Evolutionary conservation across 2,329 filamentous ascomycete species (phyloP), one percentile per base, ranked within the genome.

Genomic region (Plenodomus biglobosus): DNA sequence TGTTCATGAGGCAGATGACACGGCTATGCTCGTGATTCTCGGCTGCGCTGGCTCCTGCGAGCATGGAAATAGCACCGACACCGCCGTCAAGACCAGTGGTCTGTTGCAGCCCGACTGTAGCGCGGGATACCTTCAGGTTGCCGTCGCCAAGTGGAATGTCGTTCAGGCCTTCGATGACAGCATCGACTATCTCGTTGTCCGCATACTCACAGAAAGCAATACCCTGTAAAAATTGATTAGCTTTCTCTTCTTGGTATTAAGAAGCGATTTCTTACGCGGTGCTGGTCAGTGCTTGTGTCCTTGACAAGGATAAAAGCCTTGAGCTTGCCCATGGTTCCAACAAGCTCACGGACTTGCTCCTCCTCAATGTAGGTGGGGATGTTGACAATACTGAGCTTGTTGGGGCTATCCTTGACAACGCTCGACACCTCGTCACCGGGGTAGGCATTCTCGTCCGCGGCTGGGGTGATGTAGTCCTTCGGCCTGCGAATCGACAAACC

Each of bases 161-260:
- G 64, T 97, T 92, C 22, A 99, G 78, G 10, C 90, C 90, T 59
- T 96, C 89, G 13, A 97, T 86, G 11, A 94, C 94, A 50, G 92
- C 86, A 48, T 88, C 85, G 19, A 94, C 96, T 34, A 83, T 81
- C 8, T 80, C 73, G 7, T 90, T 81, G 53, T 97, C 90, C 44
- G 83, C 80, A 62, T 96, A 99, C 73, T 99, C 95, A 74, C 90
- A 95, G 77, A 99, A 99, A 0, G 92, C 92, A 62, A 99, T 91
- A 24, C 94, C 94, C 87, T 96, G 58, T 32, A 32, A 11, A 24
- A 51, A 27, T 15, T 22, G 18, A 27, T 64, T 56, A 66, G 58
- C 39, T n/a, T 36, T 13, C 1, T 7, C 18, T n/a, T 42, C 10
- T 22, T 3, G 39, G n/a, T 4, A 17, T n/a, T 10, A 13, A 20